Conservation (phyloP, 192 early-diverging fungal genomes). For the Backusella westeae region DNA sequence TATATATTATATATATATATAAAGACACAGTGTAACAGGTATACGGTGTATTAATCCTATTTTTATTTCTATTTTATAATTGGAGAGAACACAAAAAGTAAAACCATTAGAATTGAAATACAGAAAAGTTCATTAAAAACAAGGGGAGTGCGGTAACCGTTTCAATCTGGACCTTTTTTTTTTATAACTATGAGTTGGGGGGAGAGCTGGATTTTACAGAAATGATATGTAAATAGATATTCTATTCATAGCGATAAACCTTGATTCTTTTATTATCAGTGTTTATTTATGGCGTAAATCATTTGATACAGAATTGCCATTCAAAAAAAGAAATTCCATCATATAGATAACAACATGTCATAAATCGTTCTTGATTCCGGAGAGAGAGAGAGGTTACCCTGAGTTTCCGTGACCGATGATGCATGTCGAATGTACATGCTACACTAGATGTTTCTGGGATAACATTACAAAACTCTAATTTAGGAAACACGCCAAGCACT, state of each 20-base stretch:
- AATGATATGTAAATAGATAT: not conserved
- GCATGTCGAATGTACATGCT: not conserved
- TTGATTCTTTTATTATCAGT: not conserved
- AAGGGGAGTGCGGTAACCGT: not conserved
- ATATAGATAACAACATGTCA: not conserved
- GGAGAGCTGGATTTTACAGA: not conserved
- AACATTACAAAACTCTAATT: not conserved
- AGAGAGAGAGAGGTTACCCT: not conserved
- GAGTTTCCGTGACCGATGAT: not conserved
- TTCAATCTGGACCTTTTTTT: not conserved
- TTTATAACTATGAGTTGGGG: not conserved
- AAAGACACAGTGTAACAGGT: not conserved
- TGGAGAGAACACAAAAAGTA: not conserved
- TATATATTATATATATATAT: not conserved
- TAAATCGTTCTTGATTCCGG: not conserved
- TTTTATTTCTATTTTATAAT: not conserved
- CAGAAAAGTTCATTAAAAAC: not conserved
- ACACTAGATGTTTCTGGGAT: not conserved
- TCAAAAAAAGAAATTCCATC: not conserved
- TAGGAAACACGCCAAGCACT: not conserved
- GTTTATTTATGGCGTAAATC: not conserved
- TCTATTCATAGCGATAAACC: not conserved
- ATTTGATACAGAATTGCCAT: not conserved
- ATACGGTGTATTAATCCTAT: not conserved
- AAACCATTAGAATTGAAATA: not conserved